Conservation (phyloP, 805 yeast species). For the Clavispora fructus region DNA sequence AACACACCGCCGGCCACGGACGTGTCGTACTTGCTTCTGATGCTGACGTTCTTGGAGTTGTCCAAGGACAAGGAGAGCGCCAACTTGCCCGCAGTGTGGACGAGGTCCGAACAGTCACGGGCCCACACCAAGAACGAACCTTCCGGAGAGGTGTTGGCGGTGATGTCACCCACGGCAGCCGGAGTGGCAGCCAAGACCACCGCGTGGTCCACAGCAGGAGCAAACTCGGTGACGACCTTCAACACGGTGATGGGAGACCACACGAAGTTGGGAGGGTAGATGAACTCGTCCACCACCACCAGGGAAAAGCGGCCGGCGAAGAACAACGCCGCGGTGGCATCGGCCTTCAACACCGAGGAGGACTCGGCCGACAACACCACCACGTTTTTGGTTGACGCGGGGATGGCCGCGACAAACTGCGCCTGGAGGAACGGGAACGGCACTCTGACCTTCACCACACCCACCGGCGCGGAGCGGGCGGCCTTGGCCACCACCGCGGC, state of each 20-base stretch:
- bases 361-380: slow-evolving; percentile 60
- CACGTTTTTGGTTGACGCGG: slow-evolving; percentile 51
- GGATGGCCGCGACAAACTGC: slow-evolving; percentile 55
- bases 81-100: slow-evolving; percentile 55
- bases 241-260: slow-evolving; percentile 54
- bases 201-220: slow-evolving; percentile 23
- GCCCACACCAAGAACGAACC: slow-evolving; percentile 60
- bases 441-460: slow-evolving; percentile 66
- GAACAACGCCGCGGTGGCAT: slow-evolving; percentile 68
- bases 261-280: slow-evolving; percentile 45
- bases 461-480: slow-evolving; percentile 37
- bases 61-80: slow-evolving; percentile 68
- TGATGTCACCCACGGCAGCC: slow-evolving; percentile 16
- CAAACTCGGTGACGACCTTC: slow-evolving; percentile 44
- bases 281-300: slow-evolving; percentile 44
- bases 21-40: slow-evolving; percentile 70
- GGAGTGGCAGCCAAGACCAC: slow-evolving; percentile 19
- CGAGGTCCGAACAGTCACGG: slow-evolving; percentile 54
- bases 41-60: slow-evolving; percentile 44
- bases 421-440: slow-evolving; percentile 73
- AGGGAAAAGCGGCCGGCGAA: slow-evolving; percentile 38
- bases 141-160: slow-evolving; percentile 39
- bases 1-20: slow-evolving; percentile 66
- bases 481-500: slow-evolving; percentile 36
- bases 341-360: slow-evolving; percentile 50